Percentiles rank a stretch among this genome's conserved stretches.
phyloP scores from a whole-genome alignment of 345 rosid genomes.

The Corymbia maculata region DNA sequence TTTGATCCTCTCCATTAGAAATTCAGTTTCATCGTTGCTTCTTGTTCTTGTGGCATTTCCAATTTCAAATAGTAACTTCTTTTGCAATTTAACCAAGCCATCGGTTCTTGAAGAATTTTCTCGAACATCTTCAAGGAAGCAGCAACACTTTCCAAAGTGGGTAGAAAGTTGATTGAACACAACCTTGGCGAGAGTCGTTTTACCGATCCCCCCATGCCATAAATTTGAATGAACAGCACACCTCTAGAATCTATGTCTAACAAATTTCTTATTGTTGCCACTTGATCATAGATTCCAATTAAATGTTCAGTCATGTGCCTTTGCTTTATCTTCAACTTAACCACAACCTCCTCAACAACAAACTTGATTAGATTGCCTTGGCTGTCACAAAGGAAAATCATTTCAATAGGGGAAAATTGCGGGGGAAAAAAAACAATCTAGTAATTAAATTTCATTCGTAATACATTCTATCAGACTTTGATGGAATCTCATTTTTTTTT shows the following conservation, averaged over 20 bases:
- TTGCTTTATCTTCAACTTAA: neutral
- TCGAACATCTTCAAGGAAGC: neutral
- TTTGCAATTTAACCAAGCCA: neutral
- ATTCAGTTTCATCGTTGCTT: neutral
- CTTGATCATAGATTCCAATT: neutral
- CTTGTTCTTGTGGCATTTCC: neutral
- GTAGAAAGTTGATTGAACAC: neutral
- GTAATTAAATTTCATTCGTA: too few species aligned
- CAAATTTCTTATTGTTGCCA: fast-evolving
- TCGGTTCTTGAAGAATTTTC: neutral
- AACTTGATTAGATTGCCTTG: neutral
- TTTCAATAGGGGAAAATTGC: too few species aligned
- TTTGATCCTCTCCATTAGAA: neutral
- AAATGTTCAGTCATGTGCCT: neutral
- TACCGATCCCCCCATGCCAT: constrained; percentile 1
- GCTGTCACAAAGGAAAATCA: neutral
- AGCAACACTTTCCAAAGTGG: neutral
- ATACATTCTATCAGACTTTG: neutral
- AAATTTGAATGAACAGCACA: neutral
- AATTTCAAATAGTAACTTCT: neutral
- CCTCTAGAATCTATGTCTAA: neutral
- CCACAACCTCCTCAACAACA: neutral
- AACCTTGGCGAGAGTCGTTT: neutral
- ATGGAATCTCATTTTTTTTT: neutral
- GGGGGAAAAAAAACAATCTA: neutral